Base-by-base conservation (phyloP, 768 basidiomycete species). In the Suillus plorans region DNA sequence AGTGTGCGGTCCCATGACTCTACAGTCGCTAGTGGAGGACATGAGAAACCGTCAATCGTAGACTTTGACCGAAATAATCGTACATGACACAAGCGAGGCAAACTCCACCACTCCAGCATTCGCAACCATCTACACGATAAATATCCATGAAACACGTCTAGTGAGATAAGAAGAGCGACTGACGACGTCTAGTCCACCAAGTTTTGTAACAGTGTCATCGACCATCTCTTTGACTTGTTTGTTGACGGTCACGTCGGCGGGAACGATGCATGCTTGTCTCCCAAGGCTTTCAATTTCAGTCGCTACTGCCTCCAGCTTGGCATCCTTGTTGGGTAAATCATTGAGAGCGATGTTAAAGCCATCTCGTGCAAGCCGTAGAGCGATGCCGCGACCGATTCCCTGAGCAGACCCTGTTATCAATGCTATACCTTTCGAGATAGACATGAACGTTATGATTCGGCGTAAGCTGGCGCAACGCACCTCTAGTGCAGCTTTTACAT, bases 1-100 rank as follows among this genome's bases (percentile, higher is more conserved):
- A 83, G 75, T 8, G 76, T 47, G 69, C 69, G 73, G 69, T 87
- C 80, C 79, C 77, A 82, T 0, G 79, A 73, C 10, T 80, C 74
- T 1, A 76, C 55, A 4, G 72, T 70, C 5, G 77, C 84, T 77
- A 39, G 41, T 6, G 56, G n/a, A 60, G 6, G 14, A 52, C 6
- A 39, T 56, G 37, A 6, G 6, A 13, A 50, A 36, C 31, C 9
- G 28, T 4, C 65, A 28, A 58, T 37, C 8, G 18, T 34, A 16
- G 42, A 28, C 28, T 5, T 50, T 20, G 13, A 16, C 1, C 2
- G 36, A 13, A 20, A 16, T 10, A 37, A 37, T 47, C 1, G n/a
- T 58, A 74, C 73, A 66, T 18, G 64, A 63, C 12, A 50, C 12
- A 8, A 73, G 34, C 20, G 57, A 25, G 31, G 56, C 34, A 20